Evolutionary conservation across 768 basidiomycete genomes (phyloP).

Genomic region (Pseudohyphozyma bogoriensis): DNA sequence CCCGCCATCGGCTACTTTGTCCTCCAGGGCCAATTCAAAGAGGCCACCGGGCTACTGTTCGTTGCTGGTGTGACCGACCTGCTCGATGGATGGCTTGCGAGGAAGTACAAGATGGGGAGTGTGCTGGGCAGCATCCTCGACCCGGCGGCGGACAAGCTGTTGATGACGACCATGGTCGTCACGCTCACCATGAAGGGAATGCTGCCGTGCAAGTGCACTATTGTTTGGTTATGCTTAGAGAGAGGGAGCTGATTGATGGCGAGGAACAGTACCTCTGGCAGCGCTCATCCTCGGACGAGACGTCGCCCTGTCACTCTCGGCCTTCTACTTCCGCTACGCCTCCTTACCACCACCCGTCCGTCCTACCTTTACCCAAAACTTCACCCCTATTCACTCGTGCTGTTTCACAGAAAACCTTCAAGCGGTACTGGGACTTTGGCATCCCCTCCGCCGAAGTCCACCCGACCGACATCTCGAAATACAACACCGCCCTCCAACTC

Average conservation of each 20-base stretch:
- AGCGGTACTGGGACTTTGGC: slow-evolving; percentile 90
- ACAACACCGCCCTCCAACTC: slow-evolving; percentile 87
- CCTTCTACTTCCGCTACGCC: slow-evolving; percentile 86
- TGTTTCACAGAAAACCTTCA: slow-evolving; percentile 66
- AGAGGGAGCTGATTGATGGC: too few species aligned
- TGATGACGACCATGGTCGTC: slow-evolving; percentile 87
- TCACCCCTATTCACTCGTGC: slow-evolving; percentile 7
- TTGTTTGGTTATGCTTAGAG: too few species aligned
- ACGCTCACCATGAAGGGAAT: slow-evolving; percentile 73
- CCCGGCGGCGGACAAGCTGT: slow-evolving; percentile 88
- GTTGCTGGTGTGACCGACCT: slow-evolving; percentile 88
- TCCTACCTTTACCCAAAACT: neutral
- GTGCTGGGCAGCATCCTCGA: slow-evolving; percentile 95
- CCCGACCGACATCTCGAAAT: slow-evolving; percentile 91
- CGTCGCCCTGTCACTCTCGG: slow-evolving; percentile 69
- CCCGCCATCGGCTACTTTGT: slow-evolving; percentile 88
- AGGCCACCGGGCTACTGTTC: slow-evolving; percentile 71
- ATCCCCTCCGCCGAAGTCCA: slow-evolving; percentile 90
- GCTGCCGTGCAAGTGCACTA: slow-evolving; percentile 57
- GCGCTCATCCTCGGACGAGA: slow-evolving; percentile 82
- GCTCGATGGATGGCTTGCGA: slow-evolving; percentile 81
- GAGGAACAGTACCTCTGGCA: slow-evolving; percentile 69
- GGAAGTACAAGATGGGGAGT: slow-evolving; percentile 71
- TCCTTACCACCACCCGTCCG: slow-evolving; percentile 71
- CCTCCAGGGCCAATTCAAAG: slow-evolving; percentile 62